A percentile compares a stretch with the other conserved stretches of the same genome.
Evolutionary conservation across 768 basidiomycete genomes (phyloP).

Genomic region (Naganishia vaughanmartiniae): DNA sequence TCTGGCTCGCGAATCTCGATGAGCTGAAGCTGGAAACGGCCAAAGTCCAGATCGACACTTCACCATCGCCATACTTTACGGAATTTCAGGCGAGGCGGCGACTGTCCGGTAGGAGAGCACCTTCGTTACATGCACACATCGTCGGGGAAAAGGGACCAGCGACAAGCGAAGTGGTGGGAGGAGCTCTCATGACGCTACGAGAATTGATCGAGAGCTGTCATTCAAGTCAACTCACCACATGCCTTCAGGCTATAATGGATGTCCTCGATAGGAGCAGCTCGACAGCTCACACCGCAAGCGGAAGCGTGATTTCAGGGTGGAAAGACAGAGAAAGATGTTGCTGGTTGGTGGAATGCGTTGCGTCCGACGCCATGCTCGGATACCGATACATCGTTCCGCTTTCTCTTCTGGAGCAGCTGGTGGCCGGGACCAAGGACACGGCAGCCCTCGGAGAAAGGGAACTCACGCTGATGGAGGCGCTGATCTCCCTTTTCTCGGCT

Average conservation of each 20-base stretch:
- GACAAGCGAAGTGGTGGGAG: constrained; percentile 68
- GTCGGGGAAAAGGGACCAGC: constrained; percentile 85
- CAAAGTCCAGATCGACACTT: constrained; percentile 66
- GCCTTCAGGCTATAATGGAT: constrained; percentile 71
- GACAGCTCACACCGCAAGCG: background rate
- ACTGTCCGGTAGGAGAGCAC: constrained; percentile 73
- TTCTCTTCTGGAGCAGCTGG: constrained; percentile 72
- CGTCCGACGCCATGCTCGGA: constrained; percentile 89
- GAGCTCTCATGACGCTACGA: constrained; percentile 69
- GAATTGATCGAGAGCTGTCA: constrained; percentile 73
- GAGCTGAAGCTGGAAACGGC: constrained; percentile 65
- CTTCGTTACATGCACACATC: constrained; percentile 82
- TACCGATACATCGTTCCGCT: constrained; percentile 88
- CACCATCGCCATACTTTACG: constrained; percentile 68
- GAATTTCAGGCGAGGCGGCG: constrained; percentile 77
- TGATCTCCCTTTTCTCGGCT: constrained; percentile 76
- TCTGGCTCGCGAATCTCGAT: constrained; percentile 64
- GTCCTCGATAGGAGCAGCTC: constrained; percentile 57
- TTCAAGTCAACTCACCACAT: constrained; percentile 67
- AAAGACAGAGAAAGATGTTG: constrained; percentile 66
- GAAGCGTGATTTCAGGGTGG: constrained; percentile 57
- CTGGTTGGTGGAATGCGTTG: constrained; percentile 73
- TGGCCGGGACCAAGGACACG: constrained; percentile 54
- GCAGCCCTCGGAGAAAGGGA: constrained; percentile 51
- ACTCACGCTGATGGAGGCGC: constrained; percentile 68